Base-by-base conservation (phyloP, 106 monocot species). In the Phalaenopsis aphrodite region DNA sequence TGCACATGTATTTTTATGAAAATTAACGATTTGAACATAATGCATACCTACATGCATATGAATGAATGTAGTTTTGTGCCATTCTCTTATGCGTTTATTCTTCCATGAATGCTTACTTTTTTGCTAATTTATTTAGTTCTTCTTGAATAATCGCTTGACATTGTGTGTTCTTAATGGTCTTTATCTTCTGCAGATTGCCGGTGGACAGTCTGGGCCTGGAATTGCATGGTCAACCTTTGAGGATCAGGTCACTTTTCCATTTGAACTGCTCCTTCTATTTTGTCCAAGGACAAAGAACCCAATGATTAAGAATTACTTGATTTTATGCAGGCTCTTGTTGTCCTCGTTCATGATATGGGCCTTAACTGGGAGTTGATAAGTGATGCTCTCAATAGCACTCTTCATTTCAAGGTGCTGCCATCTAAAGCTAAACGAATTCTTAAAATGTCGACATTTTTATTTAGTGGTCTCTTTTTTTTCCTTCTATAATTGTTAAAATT, bases 301-400 rank as follows among this genome's bases (percentile, higher is more conserved):
- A 39, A 15, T 38, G 69, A 14, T 39, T 69, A 11, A 72, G 73
- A 72, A 30, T 58, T 81, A 16, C 77, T 49, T 64, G 36, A 49
- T 80, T 38, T 78, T 52, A 66, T 75, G 46, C 85, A 99, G 99
- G 93, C 93, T 23, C 99, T 99, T 83, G 93, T 99, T 82, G 95
- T 95, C 84, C 91, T 99, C 88, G 99, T 99, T 86, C 99, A 99
- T 85, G 99, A 99, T 86, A 84, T 99, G 99, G 99, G 99, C 75
- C 87, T 93, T 79, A 99, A 99, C 84, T 99, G 99, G 99, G 99
- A 95, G 86, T 86, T 99, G 39, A 83, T 99, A 41, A 99, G 99
- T 79, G 99, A 99, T 86, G 93, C 93, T 72, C 89, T 99, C 82
- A 99, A 99, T 71, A 93, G 83, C 85, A 90, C 91, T 41, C 84